Base-by-base conservation (phyloP, 108 stramenopile genomes). In the Epithemia pelagica region DNA sequence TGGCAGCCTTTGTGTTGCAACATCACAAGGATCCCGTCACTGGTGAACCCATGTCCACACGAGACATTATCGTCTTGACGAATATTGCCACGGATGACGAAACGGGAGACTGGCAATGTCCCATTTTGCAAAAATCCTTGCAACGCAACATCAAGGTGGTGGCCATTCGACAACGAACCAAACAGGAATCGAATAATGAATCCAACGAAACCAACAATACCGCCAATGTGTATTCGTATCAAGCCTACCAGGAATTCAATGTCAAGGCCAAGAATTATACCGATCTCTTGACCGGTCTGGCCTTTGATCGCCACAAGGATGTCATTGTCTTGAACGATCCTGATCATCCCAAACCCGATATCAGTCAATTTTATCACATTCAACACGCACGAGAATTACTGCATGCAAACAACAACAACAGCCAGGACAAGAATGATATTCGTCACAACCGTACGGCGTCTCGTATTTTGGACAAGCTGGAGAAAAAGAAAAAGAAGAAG, bases 121-220 rank as follows among this genome's bases (percentile, higher is more conserved):
- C 98, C 1, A 81, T 99, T n/a, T 79, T 97, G 37, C 90, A 84
- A 68, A 99, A 98, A 79, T 74, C 86, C 21, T 98, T 98, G 71
- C 76, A 70, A 2, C 82, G 92, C 78, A 80, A 84, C 54, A 89
- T 94, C 32, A 95, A 95, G 60, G 79, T 98, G 5, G 83, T 96
- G n/a, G 96, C 95, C 23, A 87, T 99, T 58, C 65, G 82, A 0
- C 78, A 91, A 51, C 37, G 37, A 15, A 46, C 5, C 37, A 15
- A 15, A 10, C 10, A 46, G 5, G 37, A 46, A 46, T n/a, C n/a
- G n/a, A n/a, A n/a, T n/a, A n/a, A n/a, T n/a, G n/a, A n/a, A n/a
- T n/a, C n/a, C n/a, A n/a, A n/a, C n/a, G 74, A 73, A 20, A 33
- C 59, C 1, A 62, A 67, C 24, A 84, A 80, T 25, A 79, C 82